Conservation (phyloP, 176 grass and related monocot species). For the Saccharum officinarum region DNA sequence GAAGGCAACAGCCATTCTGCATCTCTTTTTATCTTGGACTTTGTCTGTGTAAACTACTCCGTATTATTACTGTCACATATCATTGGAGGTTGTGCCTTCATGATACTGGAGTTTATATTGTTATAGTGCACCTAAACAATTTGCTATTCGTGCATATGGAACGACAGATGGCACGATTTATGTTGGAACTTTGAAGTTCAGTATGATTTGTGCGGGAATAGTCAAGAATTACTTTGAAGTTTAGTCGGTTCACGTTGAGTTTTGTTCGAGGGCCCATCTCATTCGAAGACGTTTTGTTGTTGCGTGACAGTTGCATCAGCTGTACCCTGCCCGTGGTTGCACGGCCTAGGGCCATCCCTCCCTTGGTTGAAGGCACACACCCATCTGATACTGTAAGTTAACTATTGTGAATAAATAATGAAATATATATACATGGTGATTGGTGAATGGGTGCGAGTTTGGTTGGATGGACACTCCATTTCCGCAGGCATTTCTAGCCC, state of each 20-base stretch:
- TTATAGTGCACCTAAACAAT: neutral
- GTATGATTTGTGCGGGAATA: neutral
- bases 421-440: no score
- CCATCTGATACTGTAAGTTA: no score
- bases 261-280: no score
- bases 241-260: neutral
- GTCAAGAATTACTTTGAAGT: neutral
- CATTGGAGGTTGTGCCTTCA: neutral
- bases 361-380: no score
- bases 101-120: neutral
- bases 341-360: no score
- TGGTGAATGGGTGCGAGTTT: no score
- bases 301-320: no score
- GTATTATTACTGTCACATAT: neutral
- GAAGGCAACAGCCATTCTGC: neutral
- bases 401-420: no score
- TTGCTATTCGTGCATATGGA: neutral
- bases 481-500: no score
- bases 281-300: no score
- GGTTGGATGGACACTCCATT: no score
- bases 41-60: conserved; percentile 11
- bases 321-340: no score
- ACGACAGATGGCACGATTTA: neutral
- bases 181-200: neutral
- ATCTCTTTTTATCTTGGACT: conserved; percentile 1